These are phyloP conservation scores for Claviceps sorghi DNA, from an alignment of 2,329 filamentous ascomycete species.

Conservation along the genomic window DNA sequence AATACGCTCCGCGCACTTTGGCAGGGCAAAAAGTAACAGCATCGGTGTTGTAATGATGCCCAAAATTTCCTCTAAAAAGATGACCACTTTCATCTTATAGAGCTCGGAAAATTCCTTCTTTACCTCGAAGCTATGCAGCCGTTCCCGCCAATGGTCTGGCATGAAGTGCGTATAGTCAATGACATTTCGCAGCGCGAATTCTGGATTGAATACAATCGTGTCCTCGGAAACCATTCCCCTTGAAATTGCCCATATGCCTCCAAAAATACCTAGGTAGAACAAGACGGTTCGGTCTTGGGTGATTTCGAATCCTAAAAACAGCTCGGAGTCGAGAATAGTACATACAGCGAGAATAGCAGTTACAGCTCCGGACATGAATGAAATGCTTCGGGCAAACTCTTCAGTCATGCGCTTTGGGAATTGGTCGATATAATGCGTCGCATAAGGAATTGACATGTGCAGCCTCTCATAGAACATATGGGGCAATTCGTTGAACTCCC, in stretches of 20 bases:
- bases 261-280: slow-evolving; percentile 77
- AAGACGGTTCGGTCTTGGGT: slow-evolving; percentile 76
- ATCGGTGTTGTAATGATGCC: slow-evolving; percentile 88
- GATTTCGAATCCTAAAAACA: slow-evolving; percentile 85
- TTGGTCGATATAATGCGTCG: slow-evolving; percentile 82
- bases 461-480: slow-evolving; percentile 82
- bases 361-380: slow-evolving; percentile 76
- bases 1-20: slow-evolving; percentile 78
- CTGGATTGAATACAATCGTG: slow-evolving; percentile 77
- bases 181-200: slow-evolving; percentile 75
- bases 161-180: slow-evolving; percentile 88
- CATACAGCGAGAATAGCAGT: slow-evolving; percentile 73
- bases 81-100: slow-evolving; percentile 83
- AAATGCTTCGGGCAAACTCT: slow-evolving; percentile 68
- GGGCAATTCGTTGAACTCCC: slow-evolving; percentile 91
- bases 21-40: slow-evolving; percentile 72
- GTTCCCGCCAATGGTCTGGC: slow-evolving; percentile 74
- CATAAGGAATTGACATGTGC: slow-evolving; percentile 91
- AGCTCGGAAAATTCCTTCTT: slow-evolving; percentile 78
- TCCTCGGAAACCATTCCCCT: slow-evolving; percentile 78
- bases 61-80: slow-evolving; percentile 83
- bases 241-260: slow-evolving; percentile 68
- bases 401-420: slow-evolving; percentile 93
- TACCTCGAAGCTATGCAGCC: slow-evolving; percentile 88
- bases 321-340: slow-evolving; percentile 76